Base-by-base conservation (phyloP, 2,329 filamentous ascomycete genomes). In the Penicillium aurantiogriseum region DNA sequence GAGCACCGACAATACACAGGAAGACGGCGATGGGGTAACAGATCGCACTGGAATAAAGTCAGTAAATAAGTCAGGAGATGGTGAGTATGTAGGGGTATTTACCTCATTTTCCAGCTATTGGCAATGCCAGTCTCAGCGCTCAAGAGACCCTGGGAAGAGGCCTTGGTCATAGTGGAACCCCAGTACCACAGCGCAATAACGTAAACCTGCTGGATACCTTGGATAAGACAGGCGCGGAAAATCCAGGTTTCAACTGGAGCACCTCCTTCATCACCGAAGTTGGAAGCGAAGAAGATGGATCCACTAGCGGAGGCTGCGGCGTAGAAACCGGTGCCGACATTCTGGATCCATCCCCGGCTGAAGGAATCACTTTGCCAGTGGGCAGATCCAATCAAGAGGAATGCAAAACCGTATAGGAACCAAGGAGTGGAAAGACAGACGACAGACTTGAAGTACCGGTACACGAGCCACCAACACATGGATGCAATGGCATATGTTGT, bases 131-230 rank as follows among this genome's bases (percentile, higher is more conserved):
- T 63, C 54, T 74, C 67, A 19, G 69, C 59, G 51, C 68, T 67
- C 21, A 76, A 70, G 36, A 77, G 67, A 31, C 79, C 81, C 21
- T 72, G 72, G 9, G 75, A 65, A 13, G 76, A 77, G 3, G 75
- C 68, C 54, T 74, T 75, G 36, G 80, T 79, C 44, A 86, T 75
- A 51, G 80, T 77, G 5, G 80, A 79, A 39, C 86, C 86, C 86
- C 86, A 88, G 69, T 83, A 87, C 85, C 85, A 89, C 10, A 89
- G 77, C 2, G 79, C 82, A 39, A 85, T 81, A 53, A 87, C 79
- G 67, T 88, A 89, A 57, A 86, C 76, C 67, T 88, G 85, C 65
- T 88, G 86, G 13, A 84, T 84, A 44, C 86, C 86, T 69, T 88
- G 85, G 56, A 89, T 86, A 9, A 85, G 73, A 65, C 85, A 86